A percentile compares a stretch with the other conserved stretches of the same genome.
Evolutionary conservation across 2,329 filamentous ascomycete species (phyloP).

Genomic region (Neopestalotiopsis sp.): DNA sequence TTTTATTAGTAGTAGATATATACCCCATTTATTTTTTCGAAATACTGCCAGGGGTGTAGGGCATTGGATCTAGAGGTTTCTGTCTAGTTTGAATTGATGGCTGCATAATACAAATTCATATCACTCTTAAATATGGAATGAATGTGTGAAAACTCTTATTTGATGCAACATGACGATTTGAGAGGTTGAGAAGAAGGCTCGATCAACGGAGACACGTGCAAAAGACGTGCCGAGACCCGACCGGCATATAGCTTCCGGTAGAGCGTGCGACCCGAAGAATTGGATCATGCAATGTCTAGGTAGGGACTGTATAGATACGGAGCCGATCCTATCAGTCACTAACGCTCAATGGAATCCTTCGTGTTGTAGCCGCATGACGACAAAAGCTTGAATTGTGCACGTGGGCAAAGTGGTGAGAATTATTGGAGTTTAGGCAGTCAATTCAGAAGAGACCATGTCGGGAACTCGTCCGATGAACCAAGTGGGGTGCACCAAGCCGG

Average conservation of each 20-base stretch:
- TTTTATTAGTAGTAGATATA: slow-evolving; percentile 2
- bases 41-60: not conserved
- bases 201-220: not conserved
- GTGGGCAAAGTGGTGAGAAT: slow-evolving; percentile 1
- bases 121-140: too few relatives aligned
- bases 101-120: not conserved
- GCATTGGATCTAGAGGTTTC: not conserved
- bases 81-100: not conserved
- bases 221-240: not conserved
- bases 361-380: not conserved
- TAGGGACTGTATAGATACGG: too few relatives aligned
- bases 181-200: too few relatives aligned
- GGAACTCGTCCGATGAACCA: not conserved
- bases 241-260: not conserved
- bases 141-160: too few relatives aligned
- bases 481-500: not conserved
- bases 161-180: too few relatives aligned
- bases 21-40: not conserved
- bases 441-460: not conserved
- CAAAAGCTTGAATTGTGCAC: not conserved
- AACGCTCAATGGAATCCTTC: not conserved
- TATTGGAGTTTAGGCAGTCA: slow-evolving; percentile 2
- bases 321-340: not conserved
- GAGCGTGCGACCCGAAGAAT: too few relatives aligned
- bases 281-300: too few relatives aligned